Percentiles rank a stretch among this genome's conserved stretches.
These are phyloP conservation scores for Trichoderma afroharzianum DNA, from an alignment of 2,329 filamentous ascomycete genomes.

Conservation along the genomic window DNA sequence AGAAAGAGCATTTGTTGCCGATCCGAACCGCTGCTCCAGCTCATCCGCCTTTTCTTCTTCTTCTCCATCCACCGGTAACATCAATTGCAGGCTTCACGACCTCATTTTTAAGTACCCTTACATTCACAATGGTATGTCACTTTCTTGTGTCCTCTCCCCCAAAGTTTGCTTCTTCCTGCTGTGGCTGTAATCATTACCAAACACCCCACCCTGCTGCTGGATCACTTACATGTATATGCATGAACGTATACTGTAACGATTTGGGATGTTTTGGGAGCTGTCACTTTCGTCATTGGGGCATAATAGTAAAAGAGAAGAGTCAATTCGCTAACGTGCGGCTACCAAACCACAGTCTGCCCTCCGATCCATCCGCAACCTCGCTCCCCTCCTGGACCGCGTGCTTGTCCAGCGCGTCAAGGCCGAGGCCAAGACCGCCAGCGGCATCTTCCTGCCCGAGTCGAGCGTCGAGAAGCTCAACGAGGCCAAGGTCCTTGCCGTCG, in stretches of 20 bases:
- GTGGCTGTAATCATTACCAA: not conserved
- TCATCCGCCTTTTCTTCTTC: not conserved
- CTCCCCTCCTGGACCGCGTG: slow-evolving; percentile 94
- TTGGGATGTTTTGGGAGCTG: not conserved
- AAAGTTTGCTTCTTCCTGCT: not conserved
- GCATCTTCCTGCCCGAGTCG: slow-evolving; percentile 96
- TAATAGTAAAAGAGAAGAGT: no score
- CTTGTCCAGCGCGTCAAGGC: slow-evolving; percentile 97
- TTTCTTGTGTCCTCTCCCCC: not conserved
- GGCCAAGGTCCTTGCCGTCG: slow-evolving; percentile 92
- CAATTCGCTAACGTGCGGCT: not conserved
- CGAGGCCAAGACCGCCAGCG: slow-evolving; percentile 91
- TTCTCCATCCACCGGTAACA: not conserved
- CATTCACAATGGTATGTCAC: not conserved
- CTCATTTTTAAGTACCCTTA: not conserved
- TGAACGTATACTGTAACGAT: not conserved
- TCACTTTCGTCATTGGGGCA: not conserved
- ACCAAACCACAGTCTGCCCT: slow-evolving; percentile 62
- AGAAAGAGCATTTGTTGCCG: slow-evolving; percentile 22
- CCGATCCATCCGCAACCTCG: slow-evolving; percentile 92
- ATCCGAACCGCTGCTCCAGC: slow-evolving; percentile 8
- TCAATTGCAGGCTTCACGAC: not conserved
- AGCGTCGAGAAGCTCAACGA: slow-evolving; percentile 98
- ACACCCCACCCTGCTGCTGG: not conserved
- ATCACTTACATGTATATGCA: not conserved